These are phyloP conservation scores for Ustilago vetiveriae DNA, from an alignment of 1,284 basidiomycete species.

Conservation along the genomic window DNA sequence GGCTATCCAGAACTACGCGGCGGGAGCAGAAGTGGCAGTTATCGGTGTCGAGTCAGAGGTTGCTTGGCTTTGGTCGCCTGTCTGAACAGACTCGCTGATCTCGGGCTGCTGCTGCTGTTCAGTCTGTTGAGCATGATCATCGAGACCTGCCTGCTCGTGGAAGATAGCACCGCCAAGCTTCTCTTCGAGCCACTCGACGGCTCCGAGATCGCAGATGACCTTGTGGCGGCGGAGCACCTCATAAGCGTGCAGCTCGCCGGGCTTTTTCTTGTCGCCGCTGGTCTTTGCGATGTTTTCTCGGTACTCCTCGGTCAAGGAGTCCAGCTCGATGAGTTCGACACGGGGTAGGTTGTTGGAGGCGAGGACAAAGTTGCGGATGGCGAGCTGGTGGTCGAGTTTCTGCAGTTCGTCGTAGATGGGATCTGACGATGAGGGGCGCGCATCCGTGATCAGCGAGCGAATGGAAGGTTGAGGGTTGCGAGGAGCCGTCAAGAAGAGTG, in stretches of 20 bases:
- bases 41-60: no score
- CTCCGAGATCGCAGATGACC: conserved; percentile 65
- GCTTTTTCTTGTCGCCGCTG: conserved; percentile 60
- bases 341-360: conserved; percentile 59
- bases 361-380: conserved; percentile 55
- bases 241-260: conserved; percentile 66
- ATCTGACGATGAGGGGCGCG: conserved; percentile 56
- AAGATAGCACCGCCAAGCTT: conserved; percentile 63
- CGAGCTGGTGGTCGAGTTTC: conserved; percentile 43
- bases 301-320: conserved; percentile 55
- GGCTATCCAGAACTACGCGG: no score
- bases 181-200: conserved; percentile 66
- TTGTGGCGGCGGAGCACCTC: conserved; percentile 59
- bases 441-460: conserved; percentile 26
- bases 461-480: conserved; percentile 47
- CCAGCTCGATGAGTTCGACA: conserved; percentile 58
- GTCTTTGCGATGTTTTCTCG: conserved; percentile 45
- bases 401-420: conserved; percentile 57
- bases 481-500: conserved; percentile 64
- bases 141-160: conserved; percentile 46
- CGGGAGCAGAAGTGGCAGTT: no score
- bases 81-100: not conserved
- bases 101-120: conserved; percentile 17
- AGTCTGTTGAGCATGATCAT: conserved; percentile 3
- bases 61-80: conserved; percentile 1